Evolutionary conservation across 176 grass and related monocot genomes (phyloP).

Genomic region (Zoysia japonica): DNA sequence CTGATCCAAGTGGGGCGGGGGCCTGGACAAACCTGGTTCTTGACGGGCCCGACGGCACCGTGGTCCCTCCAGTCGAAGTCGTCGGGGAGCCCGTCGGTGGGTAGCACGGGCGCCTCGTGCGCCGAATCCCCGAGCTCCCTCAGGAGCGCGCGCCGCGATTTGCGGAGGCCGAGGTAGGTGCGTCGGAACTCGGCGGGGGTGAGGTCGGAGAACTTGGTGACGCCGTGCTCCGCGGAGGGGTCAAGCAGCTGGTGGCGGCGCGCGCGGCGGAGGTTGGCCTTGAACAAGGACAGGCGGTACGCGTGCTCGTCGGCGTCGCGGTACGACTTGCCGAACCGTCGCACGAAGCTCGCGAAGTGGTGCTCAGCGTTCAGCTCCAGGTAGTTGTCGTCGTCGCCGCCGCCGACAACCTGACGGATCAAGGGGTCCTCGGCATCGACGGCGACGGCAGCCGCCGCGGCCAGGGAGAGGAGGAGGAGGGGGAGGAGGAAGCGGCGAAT

Average conservation of each 20-base stretch:
- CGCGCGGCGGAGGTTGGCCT: slow-evolving; percentile 75
- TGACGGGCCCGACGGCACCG: slow-evolving; percentile 74
- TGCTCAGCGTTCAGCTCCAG: slow-evolving; percentile 59
- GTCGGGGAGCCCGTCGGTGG: slow-evolving; percentile 69
- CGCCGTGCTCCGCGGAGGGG: slow-evolving; percentile 76
- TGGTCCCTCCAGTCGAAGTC: slow-evolving; percentile 92
- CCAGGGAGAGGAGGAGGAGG: slow-evolving; percentile 26
- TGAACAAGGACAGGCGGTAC: slow-evolving; percentile 77
- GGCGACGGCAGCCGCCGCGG: not conserved
- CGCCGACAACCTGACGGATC: slow-evolving; percentile 68
- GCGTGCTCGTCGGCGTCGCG: slow-evolving; percentile 67
- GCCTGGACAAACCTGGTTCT: slow-evolving; percentile 62
- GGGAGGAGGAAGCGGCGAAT: slow-evolving; percentile 38
- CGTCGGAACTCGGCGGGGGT: slow-evolving; percentile 80
- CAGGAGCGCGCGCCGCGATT: slow-evolving; percentile 37
- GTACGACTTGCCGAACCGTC: slow-evolving; percentile 73
- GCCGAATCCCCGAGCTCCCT: slow-evolving; percentile 41
- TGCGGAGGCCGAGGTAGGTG: slow-evolving; percentile 67
- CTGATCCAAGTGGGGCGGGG: not conserved
- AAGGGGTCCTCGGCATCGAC: slow-evolving; percentile 44
- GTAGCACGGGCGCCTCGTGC: slow-evolving; percentile 70
- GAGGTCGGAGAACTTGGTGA: slow-evolving; percentile 94
- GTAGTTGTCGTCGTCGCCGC: slow-evolving; percentile 46
- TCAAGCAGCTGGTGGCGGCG: slow-evolving; percentile 70
- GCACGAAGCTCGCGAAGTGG: slow-evolving; percentile 72